Conservation (phyloP, 768 basidiomycete species). For the Suillus tomentosus region DNA sequence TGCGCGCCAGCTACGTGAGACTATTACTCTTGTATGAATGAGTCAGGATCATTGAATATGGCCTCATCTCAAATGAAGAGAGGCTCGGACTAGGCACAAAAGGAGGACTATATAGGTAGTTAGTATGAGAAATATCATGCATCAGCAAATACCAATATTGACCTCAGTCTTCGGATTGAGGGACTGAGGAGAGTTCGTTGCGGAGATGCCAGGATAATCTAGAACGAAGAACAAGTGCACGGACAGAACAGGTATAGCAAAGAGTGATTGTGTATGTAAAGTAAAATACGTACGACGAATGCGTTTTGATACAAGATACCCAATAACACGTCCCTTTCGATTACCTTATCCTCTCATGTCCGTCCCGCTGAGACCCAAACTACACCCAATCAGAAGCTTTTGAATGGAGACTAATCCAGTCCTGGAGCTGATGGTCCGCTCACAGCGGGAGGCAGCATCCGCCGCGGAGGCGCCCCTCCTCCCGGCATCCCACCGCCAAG, state of each 20-base stretch:
- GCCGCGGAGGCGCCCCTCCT: slow-evolving; percentile 25
- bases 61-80: neutral
- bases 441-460: slow-evolving; percentile 31
- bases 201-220: too few relatives aligned
- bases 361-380: slow-evolving; percentile 10
- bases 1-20: slow-evolving; percentile 6
- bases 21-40: neutral
- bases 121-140: too few relatives aligned
- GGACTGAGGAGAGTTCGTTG: too few relatives aligned
- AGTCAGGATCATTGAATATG: slow-evolving; percentile 8
- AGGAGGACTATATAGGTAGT: too few relatives aligned
- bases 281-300: too few relatives aligned
- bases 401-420: slow-evolving; percentile 24
- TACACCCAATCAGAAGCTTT: slow-evolving; percentile 12
- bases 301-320: neutral
- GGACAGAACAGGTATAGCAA: too few relatives aligned
- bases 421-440: slow-evolving; percentile 26
- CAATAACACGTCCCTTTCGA: slow-evolving; percentile 18
- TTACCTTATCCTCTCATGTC: slow-evolving; percentile 18
- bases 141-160: too few relatives aligned
- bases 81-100: too few relatives aligned
- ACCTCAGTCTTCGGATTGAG: too few relatives aligned
- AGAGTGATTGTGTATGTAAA: too few relatives aligned
- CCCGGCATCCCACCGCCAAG: slow-evolving; percentile 69
- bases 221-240: too few relatives aligned